Base-by-base conservation (phyloP, 1,139 yeast species). In the Lodderomyces pseudojiufengensis region DNA sequence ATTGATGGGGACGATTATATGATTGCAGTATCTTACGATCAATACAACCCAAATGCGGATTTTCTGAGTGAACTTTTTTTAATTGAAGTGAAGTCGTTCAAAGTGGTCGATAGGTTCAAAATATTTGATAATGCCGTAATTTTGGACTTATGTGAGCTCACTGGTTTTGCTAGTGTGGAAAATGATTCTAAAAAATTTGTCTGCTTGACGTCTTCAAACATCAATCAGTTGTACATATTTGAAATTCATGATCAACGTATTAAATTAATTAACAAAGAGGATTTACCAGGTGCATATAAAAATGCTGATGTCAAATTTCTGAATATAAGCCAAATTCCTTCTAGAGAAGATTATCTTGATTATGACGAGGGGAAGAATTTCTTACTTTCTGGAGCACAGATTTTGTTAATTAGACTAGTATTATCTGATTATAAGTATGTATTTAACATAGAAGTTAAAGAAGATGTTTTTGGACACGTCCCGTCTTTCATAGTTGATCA, bases 401-500 rank as follows among this genome's bases (percentile, higher is more conserved):
- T 18, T 18, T 5, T 18, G 20, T 7, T 5, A 18, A 18, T 18
- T 18, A 5, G 7, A 18, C 7, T 18, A 18, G 10, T n/a, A 15
- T 18, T 27, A 16, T 23, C 4, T 18, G 23, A 18, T 27, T 3
- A 16, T 18, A 5, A 5, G 4, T 18, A 27, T 5, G 23, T 22
- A 4, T 5, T n/a, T 16, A 12, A n/a, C 3, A 7, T 27, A 8
- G 23, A 9, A 10, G 30, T 14, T 18, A 15, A 5, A 7, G 5
- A 5, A 12, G n/a, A n/a, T 3, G 6, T 4, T 21, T 4, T 20
- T 4, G 15, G 5, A 12, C 14, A 24, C 4, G 34, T 21, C 13
- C 26, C 38, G 8, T 27, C 39, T 8, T 32, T 36, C 21, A 36
- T 31, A 3, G 31, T 36, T n/a, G 29, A 26, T 10, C 42, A 36